Evolutionary conservation across 148 eudicot genomes (phyloP).

Genomic region (Vaccinium macrocarpon): DNA sequence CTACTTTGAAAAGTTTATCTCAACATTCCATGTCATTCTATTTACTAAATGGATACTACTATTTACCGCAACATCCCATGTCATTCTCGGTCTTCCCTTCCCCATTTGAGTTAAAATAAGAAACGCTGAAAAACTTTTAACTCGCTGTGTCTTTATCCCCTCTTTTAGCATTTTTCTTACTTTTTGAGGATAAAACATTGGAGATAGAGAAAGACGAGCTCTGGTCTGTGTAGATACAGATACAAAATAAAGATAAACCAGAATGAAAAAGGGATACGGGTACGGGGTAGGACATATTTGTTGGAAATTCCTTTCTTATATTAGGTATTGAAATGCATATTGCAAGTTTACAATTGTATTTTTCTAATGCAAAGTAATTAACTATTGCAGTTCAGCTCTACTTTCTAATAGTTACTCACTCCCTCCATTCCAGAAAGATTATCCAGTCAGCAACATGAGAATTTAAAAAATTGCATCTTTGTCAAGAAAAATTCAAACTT

Average conservation of each 20-base stretch:
- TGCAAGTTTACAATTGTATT: not conserved
- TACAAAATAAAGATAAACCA: not conserved
- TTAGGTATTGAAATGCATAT: not conserved
- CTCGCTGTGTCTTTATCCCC: not conserved
- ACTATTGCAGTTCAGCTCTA: not conserved
- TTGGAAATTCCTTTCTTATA: not conserved
- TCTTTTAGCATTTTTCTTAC: not conserved
- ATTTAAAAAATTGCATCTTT: no score
- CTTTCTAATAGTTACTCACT: not conserved
- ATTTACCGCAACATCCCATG: not conserved
- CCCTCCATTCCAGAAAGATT: no score
- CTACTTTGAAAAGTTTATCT: no score
- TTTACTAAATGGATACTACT: no score
- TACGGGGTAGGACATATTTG: not conserved
- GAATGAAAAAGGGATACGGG: not conserved
- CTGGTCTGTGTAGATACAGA: not conserved
- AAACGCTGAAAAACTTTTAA: no score
- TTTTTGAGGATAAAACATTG: not conserved
- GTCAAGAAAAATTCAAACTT: no score
- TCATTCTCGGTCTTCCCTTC: not conserved
- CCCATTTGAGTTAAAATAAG: no score
- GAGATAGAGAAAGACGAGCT: not conserved
- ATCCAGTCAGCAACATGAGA: no score
- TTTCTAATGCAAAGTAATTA: not conserved
- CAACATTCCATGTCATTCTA: no score